These are phyloP conservation scores for Akanthomyces uredinophilus DNA, from an alignment of 2,329 filamentous ascomycete species.

Conservation along the genomic window DNA sequence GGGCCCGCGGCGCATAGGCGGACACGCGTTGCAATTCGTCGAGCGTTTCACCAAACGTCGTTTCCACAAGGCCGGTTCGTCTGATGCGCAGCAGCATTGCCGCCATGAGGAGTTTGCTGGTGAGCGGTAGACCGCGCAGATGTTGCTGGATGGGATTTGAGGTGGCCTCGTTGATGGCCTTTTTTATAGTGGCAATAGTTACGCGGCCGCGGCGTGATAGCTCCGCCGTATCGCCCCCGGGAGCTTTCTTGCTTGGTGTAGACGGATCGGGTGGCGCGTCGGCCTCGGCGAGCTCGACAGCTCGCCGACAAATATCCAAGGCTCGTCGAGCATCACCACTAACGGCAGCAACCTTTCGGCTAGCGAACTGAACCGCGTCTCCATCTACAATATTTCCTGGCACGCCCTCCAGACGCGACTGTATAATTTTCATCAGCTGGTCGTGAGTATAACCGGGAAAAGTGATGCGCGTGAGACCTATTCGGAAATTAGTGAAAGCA, in stretches of 20 bases:
- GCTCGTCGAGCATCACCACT: conserved; percentile 89
- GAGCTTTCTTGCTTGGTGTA: conserved; percentile 56
- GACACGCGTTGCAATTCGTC: conserved; percentile 58
- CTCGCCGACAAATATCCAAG: conserved; percentile 89
- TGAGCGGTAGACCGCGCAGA: conserved; percentile 73
- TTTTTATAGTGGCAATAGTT: conserved; percentile 88
- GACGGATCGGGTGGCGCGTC: conserved; percentile 48
- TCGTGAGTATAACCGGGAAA: conserved; percentile 97
- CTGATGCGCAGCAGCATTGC: conserved; percentile 74
- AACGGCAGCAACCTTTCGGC: conserved; percentile 92
- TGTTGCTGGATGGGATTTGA: conserved; percentile 88
- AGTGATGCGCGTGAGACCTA: conserved; percentile 82
- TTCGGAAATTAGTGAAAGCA: conserved; percentile 20
- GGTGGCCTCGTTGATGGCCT: conserved; percentile 91
- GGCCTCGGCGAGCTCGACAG: conserved; percentile 88
- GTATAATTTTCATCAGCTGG: conserved; percentile 95
- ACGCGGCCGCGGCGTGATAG: conserved; percentile 50
- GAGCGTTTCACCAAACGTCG: conserved; percentile 80
- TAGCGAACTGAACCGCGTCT: conserved; percentile 93
- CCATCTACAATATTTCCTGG: conserved; percentile 84
- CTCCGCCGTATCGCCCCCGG: conserved; percentile 24
- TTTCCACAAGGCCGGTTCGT: conserved; percentile 80
- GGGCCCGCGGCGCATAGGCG: conserved; percentile 29
- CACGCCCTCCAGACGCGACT: conserved; percentile 85
- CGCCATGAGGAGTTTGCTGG: conserved; percentile 79